A percentile compares a stretch with the other conserved stretches of the same genome.
Conservation (phyloP, 495 filamentous ascomycete species). For the Podospora pseudopauciseta region DNA sequence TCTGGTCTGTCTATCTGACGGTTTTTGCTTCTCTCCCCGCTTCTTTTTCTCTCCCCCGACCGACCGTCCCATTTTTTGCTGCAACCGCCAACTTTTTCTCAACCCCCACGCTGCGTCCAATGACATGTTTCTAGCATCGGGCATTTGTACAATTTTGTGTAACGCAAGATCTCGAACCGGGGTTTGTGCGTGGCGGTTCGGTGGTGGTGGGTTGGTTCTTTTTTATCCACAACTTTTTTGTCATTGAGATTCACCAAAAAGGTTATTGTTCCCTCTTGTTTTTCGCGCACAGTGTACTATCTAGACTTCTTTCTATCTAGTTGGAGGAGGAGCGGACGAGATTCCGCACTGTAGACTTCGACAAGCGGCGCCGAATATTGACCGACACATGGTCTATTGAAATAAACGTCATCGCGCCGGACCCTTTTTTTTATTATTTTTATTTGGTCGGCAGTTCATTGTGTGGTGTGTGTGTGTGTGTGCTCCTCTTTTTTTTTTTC, state of each 20-base stretch:
- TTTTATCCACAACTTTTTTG: not conserved
- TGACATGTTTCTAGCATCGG: slow-evolving; percentile 4
- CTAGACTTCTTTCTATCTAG: not conserved
- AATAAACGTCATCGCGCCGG: not conserved
- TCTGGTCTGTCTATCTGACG: not conserved
- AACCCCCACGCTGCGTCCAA: slow-evolving; percentile 13
- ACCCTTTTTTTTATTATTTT: not conserved
- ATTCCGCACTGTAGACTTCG: too few species aligned
- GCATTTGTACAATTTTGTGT: slow-evolving; percentile 12
- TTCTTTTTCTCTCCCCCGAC: not conserved
- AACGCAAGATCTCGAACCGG: slow-evolving; percentile 12
- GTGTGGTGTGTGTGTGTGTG: not conserved
- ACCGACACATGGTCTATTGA: not conserved
- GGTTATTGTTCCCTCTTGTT: not conserved
- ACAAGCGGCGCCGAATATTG: not conserved
- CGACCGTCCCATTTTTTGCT: not conserved
- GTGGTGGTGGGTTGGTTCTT: not conserved
- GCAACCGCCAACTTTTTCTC: not conserved
- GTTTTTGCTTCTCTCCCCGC: not conserved
- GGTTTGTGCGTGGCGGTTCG: not conserved
- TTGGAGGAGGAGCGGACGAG: not conserved
- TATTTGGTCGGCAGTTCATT: not conserved
- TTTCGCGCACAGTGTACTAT: not conserved
- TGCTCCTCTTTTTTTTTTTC: not conserved
- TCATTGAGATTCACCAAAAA: not conserved